Conservation (phyloP, 2,329 filamentous ascomycete genomes). For the Scytalidium sp. region DNA sequence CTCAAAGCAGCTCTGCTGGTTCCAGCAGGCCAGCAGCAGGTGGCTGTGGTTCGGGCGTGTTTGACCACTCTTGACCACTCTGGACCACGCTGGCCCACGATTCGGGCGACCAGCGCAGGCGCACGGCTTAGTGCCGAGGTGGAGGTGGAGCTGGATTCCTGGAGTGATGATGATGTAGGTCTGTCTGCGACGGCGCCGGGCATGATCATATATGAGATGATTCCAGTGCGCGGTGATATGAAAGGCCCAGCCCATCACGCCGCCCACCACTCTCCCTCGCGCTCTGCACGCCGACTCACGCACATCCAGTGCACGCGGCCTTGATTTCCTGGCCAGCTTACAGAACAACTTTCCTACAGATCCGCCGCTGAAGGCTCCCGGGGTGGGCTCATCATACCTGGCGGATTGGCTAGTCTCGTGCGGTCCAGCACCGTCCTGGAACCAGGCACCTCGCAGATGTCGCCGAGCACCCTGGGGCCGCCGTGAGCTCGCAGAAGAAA, state of each 20-base stretch:
- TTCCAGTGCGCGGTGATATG: background rate
- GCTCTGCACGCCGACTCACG: too few relatives aligned
- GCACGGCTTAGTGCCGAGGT: background rate
- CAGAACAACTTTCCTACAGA: too few relatives aligned
- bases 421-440: too few relatives aligned
- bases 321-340: too few relatives aligned
- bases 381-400: too few relatives aligned
- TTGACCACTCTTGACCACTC: background rate
- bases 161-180: background rate
- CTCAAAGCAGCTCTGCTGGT: too few relatives aligned
- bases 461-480: background rate
- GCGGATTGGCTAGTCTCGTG: too few relatives aligned
- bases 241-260: background rate
- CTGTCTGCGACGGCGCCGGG: background rate
- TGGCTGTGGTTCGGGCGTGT: background rate
- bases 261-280: too few relatives aligned
- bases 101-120: background rate
- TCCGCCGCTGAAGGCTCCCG: too few relatives aligned
- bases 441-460: too few relatives aligned
- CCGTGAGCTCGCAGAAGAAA: background rate
- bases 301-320: too few relatives aligned
- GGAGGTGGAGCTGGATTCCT: background rate
- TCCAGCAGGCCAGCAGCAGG: background rate
- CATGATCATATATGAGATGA: background rate
- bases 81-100: background rate